phyloP scores from a whole-genome alignment of 345 rosid genomes.

The Rhodamnia rubescens region DNA sequence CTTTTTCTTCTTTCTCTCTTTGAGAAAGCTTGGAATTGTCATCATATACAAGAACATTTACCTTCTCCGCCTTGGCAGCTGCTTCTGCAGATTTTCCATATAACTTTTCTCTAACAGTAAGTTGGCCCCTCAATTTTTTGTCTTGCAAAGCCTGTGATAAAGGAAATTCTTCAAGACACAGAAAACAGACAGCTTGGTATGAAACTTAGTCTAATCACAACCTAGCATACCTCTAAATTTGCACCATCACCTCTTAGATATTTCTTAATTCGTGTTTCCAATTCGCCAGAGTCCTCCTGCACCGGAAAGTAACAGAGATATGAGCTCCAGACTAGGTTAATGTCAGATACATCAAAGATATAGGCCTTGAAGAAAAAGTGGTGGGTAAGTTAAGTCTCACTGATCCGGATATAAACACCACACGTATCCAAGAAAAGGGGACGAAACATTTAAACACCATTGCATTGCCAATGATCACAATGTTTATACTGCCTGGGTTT shows the following conservation, averaged over 20 bases:
- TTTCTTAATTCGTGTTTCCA: conserved; percentile 43
- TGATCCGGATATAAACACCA: not conserved
- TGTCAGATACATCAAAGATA: not conserved
- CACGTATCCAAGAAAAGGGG: not conserved
- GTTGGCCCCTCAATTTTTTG: conserved; percentile 67
- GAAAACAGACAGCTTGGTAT: not conserved
- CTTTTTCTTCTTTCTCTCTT: not conserved
- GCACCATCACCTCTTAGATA: conserved; percentile 70
- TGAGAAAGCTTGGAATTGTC: not conserved
- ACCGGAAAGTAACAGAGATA: not conserved
- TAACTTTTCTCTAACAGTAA: conserved; percentile 49
- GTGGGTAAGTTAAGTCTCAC: not conserved
- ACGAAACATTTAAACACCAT: not conserved
- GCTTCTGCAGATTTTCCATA: conserved; percentile 58
- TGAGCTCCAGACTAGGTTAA: not conserved
- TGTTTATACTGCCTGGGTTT: not conserved
- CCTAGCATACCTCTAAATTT: conserved; percentile 44
- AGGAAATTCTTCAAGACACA: not conserved
- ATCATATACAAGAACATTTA: conserved; percentile 3
- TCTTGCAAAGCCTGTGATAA: conserved; percentile 36
- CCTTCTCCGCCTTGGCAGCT: conserved; percentile 89
- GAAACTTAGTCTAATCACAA: not conserved
- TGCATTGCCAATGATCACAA: not conserved
- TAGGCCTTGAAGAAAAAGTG: not conserved
- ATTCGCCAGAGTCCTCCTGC: conserved; percentile 45